phyloP scores from a whole-genome alignment of 176 grass and related monocot species.

The Eragrostis curvula region DNA sequence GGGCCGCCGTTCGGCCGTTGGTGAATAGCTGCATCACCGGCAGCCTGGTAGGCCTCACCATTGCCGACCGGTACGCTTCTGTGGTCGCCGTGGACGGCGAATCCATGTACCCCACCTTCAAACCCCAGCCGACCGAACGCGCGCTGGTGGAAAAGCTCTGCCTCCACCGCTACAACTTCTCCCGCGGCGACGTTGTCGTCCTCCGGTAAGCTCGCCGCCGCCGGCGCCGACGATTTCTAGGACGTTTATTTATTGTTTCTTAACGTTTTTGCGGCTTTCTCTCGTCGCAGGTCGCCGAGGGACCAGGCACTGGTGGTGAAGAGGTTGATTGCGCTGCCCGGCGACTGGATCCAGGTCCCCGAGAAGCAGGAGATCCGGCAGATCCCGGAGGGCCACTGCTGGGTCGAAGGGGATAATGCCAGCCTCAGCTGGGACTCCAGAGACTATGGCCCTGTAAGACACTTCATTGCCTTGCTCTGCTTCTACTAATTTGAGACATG shows the following conservation, averaged over 20 bases:
- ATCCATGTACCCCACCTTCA: conserved; percentile 85
- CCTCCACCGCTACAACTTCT: conserved; percentile 64
- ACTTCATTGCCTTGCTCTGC: neutral
- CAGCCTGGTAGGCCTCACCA: conserved; percentile 41
- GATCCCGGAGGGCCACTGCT: conserved; percentile 76
- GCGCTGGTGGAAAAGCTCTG: conserved; percentile 48
- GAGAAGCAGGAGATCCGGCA: conserved; percentile 56
- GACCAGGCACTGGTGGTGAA: conserved; percentile 47
- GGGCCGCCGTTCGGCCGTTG: conserved; percentile 11
- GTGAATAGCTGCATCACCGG: conserved; percentile 32
- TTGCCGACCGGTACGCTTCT: conserved; percentile 66
- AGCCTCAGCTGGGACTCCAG: conserved; percentile 61
- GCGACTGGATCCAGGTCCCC: conserved; percentile 79
- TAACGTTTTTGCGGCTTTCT: neutral
- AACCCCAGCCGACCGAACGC: conserved; percentile 34
- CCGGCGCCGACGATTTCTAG: neutral
- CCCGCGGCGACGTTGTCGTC: conserved; percentile 67
- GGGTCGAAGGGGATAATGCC: conserved; percentile 87
- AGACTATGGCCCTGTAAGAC: conserved; percentile 70
- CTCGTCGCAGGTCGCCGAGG: conserved; percentile 44
- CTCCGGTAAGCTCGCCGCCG: conserved; percentile 50
- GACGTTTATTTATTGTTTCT: conserved; percentile 1
- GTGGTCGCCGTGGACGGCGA: conserved; percentile 41
- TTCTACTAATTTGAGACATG: neutral
- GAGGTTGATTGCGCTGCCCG: conserved; percentile 76